Conservation (phyloP, 805 yeast genomes). For the Suhomyces kilbournensis region DNA sequence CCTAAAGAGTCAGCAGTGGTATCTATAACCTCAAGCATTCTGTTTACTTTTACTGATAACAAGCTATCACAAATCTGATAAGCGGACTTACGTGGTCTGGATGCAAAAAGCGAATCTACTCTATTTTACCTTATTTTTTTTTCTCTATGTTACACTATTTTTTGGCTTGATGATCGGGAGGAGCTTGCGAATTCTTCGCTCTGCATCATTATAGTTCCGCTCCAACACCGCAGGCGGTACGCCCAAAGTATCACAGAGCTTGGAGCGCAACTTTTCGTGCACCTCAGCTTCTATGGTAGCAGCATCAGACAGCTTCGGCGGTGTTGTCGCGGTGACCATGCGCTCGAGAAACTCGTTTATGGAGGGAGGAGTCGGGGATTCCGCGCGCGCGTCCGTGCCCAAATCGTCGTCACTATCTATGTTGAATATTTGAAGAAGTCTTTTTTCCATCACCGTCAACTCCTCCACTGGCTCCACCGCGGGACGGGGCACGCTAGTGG, state of each 20-base stretch:
- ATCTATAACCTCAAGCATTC: too few species aligned
- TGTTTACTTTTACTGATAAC: too few species aligned
- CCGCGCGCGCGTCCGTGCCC: background rate
- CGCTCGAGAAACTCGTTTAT: background rate
- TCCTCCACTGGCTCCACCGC: conserved; percentile 12
- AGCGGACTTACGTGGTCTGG: background rate
- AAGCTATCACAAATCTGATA: background rate
- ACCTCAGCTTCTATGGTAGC: background rate
- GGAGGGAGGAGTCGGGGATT: background rate
- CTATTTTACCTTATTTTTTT: background rate
- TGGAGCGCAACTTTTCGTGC: background rate
- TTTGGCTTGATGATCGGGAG: background rate
- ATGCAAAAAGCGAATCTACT: background rate
- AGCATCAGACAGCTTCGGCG: background rate
- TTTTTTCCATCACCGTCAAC: conserved; percentile 26
- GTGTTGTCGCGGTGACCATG: background rate
- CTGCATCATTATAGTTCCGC: background rate
- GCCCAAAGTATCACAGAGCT: background rate
- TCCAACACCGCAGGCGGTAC: background rate
- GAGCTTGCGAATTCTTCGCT: background rate
- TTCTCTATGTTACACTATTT: background rate
- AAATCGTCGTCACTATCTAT: conserved; percentile 10
- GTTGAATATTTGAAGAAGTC: conserved; percentile 32
- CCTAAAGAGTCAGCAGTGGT: background rate
- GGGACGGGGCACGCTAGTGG: background rate